phyloP scores from a whole-genome alignment of 73 alveolate genomes.

The Blepharisma japonicum region DNA sequence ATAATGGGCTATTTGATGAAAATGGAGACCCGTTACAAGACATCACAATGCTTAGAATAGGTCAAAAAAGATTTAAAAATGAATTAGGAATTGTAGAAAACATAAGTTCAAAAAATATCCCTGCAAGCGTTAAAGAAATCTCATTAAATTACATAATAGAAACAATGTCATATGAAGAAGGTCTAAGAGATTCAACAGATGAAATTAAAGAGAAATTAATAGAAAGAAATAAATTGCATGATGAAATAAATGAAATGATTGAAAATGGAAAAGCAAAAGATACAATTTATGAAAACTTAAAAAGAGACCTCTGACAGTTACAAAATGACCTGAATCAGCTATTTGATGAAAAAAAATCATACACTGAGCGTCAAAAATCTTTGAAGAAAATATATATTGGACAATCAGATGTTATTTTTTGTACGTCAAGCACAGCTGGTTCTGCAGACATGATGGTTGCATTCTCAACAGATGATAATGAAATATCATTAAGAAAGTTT shows the following conservation, averaged over 20 bases:
- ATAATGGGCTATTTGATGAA: conserved; percentile 50
- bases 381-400: neutral
- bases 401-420: conserved; percentile 55
- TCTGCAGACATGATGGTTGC: too few species aligned
- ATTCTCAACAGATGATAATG: conserved; percentile 42
- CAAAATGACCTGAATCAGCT: too few species aligned
- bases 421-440: conserved; percentile 65
- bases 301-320: neutral
- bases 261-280: neutral
- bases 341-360: too few species aligned
- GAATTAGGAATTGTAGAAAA: neutral
- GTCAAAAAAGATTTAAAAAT: neutral
- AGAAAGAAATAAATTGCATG: neutral
- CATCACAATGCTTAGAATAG: conserved; percentile 47
- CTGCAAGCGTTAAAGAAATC: conserved; percentile 4
- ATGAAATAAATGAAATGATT: neutral
- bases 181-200: conserved; percentile 30
- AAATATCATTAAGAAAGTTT: conserved; percentile 40
- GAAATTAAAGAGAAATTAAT: neutral
- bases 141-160: neutral
- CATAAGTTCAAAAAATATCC: neutral
- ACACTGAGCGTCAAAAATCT: too few species aligned
- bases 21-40: conserved; percentile 38
- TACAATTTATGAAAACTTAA: neutral
- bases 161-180: neutral